Evolutionary conservation across 2,329 filamentous ascomycete genomes (phyloP).

Genomic region (Catunica adiposa): DNA sequence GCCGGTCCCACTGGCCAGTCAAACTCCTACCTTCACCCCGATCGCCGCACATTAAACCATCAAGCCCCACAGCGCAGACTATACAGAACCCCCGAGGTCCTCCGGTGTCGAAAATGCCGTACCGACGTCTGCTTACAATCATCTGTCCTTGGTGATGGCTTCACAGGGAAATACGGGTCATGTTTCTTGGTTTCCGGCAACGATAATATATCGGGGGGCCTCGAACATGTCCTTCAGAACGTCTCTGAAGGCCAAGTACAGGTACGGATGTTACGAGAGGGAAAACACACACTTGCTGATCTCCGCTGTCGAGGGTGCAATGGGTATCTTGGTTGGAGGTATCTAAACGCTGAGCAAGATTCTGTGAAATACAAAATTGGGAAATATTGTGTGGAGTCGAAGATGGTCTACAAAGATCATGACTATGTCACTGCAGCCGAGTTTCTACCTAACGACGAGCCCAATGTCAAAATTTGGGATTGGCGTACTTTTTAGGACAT

Average conservation of each 20-base stretch:
- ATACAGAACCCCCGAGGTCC: slow-evolving; percentile 10
- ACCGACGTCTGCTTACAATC: slow-evolving; percentile 43
- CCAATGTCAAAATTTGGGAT: too few species aligned
- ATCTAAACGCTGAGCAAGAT: slow-evolving; percentile 43
- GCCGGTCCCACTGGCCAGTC: not conserved
- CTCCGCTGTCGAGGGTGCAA: slow-evolving; percentile 41
- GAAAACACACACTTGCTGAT: slow-evolving; percentile 47
- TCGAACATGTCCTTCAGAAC: slow-evolving; percentile 30
- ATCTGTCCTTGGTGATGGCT: slow-evolving; percentile 49
- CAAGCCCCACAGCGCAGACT: slow-evolving; percentile 17
- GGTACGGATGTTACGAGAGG: slow-evolving; percentile 42
- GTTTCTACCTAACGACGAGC: not conserved
- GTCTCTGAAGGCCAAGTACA: slow-evolving; percentile 38
- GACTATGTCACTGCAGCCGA: not conserved
- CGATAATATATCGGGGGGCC: slow-evolving; percentile 17
- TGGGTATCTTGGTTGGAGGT: slow-evolving; percentile 49
- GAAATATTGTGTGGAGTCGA: slow-evolving; percentile 46
- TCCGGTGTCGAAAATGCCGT: slow-evolving; percentile 42
- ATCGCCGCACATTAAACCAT: slow-evolving; percentile 5
- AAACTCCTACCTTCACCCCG: slow-evolving; percentile 9
- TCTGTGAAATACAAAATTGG: slow-evolving; percentile 51
- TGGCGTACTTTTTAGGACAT: too few species aligned
- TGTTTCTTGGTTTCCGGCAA: slow-evolving; percentile 39
- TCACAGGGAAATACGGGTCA: slow-evolving; percentile 48
- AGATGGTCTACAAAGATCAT: not conserved